Conservation (phyloP, 495 filamentous ascomycete species). For the Neurospora pannonica region DNA sequence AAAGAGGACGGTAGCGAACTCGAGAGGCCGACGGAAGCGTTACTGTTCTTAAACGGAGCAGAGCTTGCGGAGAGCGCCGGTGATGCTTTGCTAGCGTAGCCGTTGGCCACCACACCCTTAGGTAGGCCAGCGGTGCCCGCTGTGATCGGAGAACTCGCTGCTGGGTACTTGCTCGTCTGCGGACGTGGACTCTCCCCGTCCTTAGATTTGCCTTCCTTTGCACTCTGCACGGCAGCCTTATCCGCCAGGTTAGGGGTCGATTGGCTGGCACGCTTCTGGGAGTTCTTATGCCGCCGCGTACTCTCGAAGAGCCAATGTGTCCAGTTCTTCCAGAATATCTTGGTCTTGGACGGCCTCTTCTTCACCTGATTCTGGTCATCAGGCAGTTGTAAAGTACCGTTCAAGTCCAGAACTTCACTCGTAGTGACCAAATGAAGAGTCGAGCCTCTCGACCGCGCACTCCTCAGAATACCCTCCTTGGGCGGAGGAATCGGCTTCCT, state of each 20-base stretch:
- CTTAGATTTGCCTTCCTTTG: slow-evolving; percentile 36
- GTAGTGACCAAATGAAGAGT: slow-evolving; percentile 73
- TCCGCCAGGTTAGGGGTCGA: slow-evolving; percentile 43
- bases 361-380: slow-evolving; percentile 31
- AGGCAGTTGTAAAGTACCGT: slow-evolving; percentile 15
- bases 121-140: slow-evolving; percentile 21
- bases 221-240: slow-evolving; percentile 23
- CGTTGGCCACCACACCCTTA: slow-evolving; percentile 29
- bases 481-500: slow-evolving; percentile 71
- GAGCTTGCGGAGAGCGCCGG: slow-evolving; percentile 1
- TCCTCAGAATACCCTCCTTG: slow-evolving; percentile 59
- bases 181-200: slow-evolving; percentile 39
- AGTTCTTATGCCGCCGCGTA: slow-evolving; percentile 30
- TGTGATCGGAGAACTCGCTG: slow-evolving; percentile 11
- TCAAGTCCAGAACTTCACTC: slow-evolving; percentile 28
- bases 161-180: slow-evolving; percentile 44
- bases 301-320: slow-evolving; percentile 44
- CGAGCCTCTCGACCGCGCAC: slow-evolving; percentile 60
- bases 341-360: slow-evolving; percentile 39
- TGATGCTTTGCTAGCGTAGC: slow-evolving; percentile 13
- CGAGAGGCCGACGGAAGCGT: slow-evolving; percentile 18
- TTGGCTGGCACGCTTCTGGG: slow-evolving; percentile 39
- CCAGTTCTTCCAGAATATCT: slow-evolving; percentile 62
- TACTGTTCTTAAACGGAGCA: slow-evolving; percentile 1
- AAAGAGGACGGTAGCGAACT: slow-evolving; percentile 31